phyloP scores from a whole-genome alignment of 352 stramenopile genomes.

The Pythium phragmitis region DNA sequence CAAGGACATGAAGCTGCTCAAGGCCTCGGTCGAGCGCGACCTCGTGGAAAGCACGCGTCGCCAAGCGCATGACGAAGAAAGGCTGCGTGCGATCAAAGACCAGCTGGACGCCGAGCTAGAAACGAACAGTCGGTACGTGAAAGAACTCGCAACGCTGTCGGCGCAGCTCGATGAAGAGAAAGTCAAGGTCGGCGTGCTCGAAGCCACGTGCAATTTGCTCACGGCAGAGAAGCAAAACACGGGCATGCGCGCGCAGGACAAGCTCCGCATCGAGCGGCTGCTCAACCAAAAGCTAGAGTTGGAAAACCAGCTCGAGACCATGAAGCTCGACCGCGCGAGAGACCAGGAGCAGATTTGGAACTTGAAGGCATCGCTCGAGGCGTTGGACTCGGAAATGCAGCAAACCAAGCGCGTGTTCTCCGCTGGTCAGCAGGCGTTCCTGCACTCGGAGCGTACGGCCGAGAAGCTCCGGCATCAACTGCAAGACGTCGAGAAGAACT shows the following conservation, averaged over 20 bases:
- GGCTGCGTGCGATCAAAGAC: conserved; percentile 62
- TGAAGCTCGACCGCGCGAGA: conserved; percentile 54
- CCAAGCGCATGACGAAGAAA: conserved; percentile 48
- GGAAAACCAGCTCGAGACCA: conserved; percentile 52
- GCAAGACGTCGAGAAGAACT: conserved; percentile 74
- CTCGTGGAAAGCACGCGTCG: conserved; percentile 46
- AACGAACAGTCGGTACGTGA: conserved; percentile 31
- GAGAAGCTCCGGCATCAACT: conserved; percentile 70
- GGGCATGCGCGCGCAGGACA: conserved; percentile 77
- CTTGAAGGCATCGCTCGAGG: conserved; percentile 58
- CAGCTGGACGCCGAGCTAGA: conserved; percentile 63
- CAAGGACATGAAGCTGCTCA: conserved; percentile 34
- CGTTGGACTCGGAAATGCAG: conserved; percentile 74
- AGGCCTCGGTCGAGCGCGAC: conserved; percentile 43
- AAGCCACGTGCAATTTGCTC: conserved; percentile 68
- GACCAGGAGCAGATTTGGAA: conserved; percentile 77
- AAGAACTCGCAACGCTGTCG: conserved; percentile 41
- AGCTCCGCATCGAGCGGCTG: conserved; percentile 71
- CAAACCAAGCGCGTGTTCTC: conserved; percentile 81
- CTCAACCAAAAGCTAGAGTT: conserved; percentile 82
- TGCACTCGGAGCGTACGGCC: conserved; percentile 64
- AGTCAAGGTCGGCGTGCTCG: conserved; percentile 55
- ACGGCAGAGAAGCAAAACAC: conserved; percentile 72
- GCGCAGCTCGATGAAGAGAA: conserved; percentile 56
- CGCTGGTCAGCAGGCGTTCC: conserved; percentile 69